A percentile compares a stretch with the other conserved stretches of the same genome.
These are phyloP conservation scores for Penicillium sp. DNA, from an alignment of 2,329 filamentous ascomycete species.

Conservation along the genomic window DNA sequence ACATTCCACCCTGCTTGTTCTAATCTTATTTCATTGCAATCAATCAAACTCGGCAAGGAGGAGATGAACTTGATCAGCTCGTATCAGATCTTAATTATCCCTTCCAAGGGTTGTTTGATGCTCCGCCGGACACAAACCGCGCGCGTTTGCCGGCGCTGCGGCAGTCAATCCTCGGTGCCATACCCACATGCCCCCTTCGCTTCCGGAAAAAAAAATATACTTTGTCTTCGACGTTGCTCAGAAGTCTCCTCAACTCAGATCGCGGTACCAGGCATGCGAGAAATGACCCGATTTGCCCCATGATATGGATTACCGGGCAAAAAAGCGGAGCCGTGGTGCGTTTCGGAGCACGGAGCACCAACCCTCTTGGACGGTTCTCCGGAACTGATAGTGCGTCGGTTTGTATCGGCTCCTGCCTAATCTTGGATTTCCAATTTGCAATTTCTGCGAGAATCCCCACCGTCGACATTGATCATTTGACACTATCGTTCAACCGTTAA, in stretches of 20 bases:
- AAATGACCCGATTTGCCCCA: slow-evolving; percentile 1
- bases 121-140: slow-evolving; percentile 1
- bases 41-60: slow-evolving; percentile 11
- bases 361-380: slow-evolving; percentile 17
- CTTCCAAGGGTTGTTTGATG: background rate
- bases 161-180: slow-evolving; percentile 12
- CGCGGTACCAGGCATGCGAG: background rate
- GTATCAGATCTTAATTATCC: background rate
- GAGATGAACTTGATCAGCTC: background rate
- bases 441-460: background rate
- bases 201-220: slow-evolving; percentile 1
- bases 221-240: background rate
- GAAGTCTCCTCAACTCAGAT: background rate
- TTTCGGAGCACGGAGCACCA: slow-evolving; percentile 21
- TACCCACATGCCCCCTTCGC: slow-evolving; percentile 1
- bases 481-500: background rate
- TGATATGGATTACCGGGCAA: background rate
- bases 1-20: background rate
- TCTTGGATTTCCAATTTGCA: background rate
- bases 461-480: background rate
- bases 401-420: slow-evolving; percentile 2
- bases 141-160: slow-evolving; percentile 12
- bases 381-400: slow-evolving; percentile 4
- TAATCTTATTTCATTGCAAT: slow-evolving; percentile 4
- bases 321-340: slow-evolving; percentile 9